These are phyloP conservation scores for Lactuca saligna DNA, from an alignment of 129 eudicot genomes.

Conservation along the genomic window DNA sequence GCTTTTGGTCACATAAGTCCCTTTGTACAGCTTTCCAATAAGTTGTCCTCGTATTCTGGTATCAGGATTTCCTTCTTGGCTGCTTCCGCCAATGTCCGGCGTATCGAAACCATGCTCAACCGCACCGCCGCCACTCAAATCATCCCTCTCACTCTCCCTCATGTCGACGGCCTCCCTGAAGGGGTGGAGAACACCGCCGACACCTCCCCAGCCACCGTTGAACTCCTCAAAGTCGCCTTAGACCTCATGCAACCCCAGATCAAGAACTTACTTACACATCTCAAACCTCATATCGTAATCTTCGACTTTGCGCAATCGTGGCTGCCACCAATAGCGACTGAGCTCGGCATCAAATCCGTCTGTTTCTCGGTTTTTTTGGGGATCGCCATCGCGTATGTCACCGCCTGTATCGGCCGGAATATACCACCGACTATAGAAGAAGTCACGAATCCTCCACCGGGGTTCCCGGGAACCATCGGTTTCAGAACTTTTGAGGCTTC, in stretches of 20 bases:
- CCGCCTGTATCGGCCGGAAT: conserved; percentile 5
- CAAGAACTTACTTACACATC: conserved; percentile 32
- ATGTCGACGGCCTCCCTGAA: conserved; percentile 46
- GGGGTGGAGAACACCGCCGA: conserved; percentile 51
- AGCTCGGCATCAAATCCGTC: conserved; percentile 39
- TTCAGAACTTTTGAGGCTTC: conserved; percentile 39
- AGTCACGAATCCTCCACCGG: conserved; percentile 36
- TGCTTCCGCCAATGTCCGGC: conserved; percentile 36
- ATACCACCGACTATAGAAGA: conserved; percentile 33
- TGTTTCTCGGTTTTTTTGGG: conserved; percentile 41
- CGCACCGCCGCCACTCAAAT: conserved; percentile 24
- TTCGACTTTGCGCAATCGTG: conserved; percentile 66
- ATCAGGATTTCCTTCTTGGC: conserved; percentile 51
- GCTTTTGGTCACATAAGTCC: conserved; percentile 68
- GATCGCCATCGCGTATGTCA: conserved; percentile 25
- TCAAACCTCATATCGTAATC: conserved; percentile 46
- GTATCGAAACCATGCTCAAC: conserved; percentile 40
- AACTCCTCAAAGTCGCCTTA: conserved; percentile 55
- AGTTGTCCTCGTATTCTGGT: conserved; percentile 39
- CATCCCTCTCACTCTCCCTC: conserved; percentile 48
- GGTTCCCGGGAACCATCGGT: conserved; percentile 33
- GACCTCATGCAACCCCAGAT: conserved; percentile 57
- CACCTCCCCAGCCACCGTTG: conserved; percentile 24
- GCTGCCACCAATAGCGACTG: conserved; percentile 39
- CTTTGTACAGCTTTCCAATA: conserved; percentile 54